A percentile compares a stretch with the other conserved stretches of the same genome.
phyloP scores from a whole-genome alignment of 306 rosid genomes.

The Boehmeria nivea region DNA sequence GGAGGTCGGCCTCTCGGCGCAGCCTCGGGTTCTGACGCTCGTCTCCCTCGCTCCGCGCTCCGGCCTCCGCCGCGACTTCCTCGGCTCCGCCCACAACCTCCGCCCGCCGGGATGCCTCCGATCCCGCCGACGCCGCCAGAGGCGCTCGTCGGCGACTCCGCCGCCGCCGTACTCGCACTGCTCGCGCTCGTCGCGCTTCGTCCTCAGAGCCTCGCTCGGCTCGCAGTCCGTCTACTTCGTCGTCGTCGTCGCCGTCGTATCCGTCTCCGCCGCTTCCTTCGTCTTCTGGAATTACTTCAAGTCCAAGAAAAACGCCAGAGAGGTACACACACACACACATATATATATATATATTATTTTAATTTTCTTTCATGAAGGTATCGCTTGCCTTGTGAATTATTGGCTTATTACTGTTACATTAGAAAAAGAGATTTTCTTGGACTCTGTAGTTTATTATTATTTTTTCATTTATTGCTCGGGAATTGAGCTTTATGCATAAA shows the following conservation, averaged over 20 bases:
- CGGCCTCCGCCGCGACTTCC: conserved; percentile 35
- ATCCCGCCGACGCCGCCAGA: conserved; percentile 21
- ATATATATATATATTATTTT: background rate
- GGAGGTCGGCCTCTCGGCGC: conserved; percentile 57
- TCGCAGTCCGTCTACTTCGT: conserved; percentile 45
- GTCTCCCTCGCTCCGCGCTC: conserved; percentile 30
- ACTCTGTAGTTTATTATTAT: background rate
- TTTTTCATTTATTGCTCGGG: no score
- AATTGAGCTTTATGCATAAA: background rate
- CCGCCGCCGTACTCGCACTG: conserved; percentile 18
- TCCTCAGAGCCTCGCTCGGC: conserved; percentile 49
- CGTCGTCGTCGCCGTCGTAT: conserved; percentile 47
- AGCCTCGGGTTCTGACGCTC: conserved; percentile 33
- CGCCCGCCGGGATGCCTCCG: conserved; percentile 41
- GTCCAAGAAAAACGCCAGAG: conserved; percentile 37
- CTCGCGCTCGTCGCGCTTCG: conserved; percentile 42
- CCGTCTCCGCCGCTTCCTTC: conserved; percentile 63
- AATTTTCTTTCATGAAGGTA: background rate
- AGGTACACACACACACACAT: conserved; percentile 25
- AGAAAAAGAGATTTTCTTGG: background rate
- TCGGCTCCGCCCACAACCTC: conserved; percentile 49
- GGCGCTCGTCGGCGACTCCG: conserved; percentile 14
- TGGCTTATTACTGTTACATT: background rate
- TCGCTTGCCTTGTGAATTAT: background rate
- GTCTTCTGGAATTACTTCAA: conserved; percentile 40